phyloP scores from a whole-genome alignment of 139 green algal species.

The Chlamydomonas eustigma region DNA sequence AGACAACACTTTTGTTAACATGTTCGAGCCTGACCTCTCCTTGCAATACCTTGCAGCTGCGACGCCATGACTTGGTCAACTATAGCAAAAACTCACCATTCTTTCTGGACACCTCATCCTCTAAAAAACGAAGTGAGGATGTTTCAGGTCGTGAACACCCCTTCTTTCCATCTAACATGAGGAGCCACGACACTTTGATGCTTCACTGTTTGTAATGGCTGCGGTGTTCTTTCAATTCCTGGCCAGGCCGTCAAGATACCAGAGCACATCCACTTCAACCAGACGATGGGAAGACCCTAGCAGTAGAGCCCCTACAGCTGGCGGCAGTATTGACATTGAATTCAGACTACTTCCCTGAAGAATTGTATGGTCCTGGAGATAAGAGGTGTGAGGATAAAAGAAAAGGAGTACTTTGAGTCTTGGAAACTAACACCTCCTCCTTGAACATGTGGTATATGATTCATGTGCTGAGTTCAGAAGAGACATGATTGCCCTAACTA shows the following conservation, averaged over 20 bases:
- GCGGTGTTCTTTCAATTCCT: background rate
- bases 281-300: background rate
- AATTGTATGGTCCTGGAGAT: slow-evolving; percentile 2
- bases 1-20: too few species aligned
- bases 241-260: background rate
- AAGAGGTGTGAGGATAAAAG: background rate
- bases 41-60: background rate
- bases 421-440: too few species aligned
- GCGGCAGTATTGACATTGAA: background rate
- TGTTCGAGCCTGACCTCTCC: too few species aligned
- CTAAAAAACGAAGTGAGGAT: background rate
- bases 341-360: slow-evolving; percentile 7
- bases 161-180: too few species aligned
- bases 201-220: too few species aligned
- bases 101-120: background rate
- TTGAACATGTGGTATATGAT: too few species aligned
- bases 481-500: too few species aligned
- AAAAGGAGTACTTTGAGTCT: too few species aligned
- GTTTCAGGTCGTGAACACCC: background rate
- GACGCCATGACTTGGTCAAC: background rate
- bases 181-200: too few species aligned
- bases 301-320: background rate
- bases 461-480: too few species aligned
- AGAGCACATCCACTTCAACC: background rate
- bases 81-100: background rate